Base-by-base conservation (phyloP, 305 asterid genomes). In the Coffea humblotiana region DNA sequence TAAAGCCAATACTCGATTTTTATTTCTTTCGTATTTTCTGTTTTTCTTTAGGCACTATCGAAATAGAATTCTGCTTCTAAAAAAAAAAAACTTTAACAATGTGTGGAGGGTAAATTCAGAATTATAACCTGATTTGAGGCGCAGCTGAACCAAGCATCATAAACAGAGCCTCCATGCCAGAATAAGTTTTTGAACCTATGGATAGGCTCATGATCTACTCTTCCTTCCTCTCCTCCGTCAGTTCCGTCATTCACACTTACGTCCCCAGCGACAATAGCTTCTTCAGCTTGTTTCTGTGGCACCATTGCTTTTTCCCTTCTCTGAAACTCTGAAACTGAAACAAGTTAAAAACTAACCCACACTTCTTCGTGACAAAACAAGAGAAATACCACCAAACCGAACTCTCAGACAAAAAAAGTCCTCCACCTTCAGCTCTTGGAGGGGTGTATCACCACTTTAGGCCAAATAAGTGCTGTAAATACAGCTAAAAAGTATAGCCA, bases 101-200 rank as follows among this genome's bases (percentile, higher is more conserved):
- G 15, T 19, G 48, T 18, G 1, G 32, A 2, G 64, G 3, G 0
- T 9, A 27, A 23, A 18, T 49, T 29, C 2, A 63, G 1, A 47
- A 8, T 32, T 37, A 83, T 52, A 3, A 52, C 93, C 87, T 90
- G 93, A 81, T 90, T 90, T 58, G 92, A 89, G n/a, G 91, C 90
- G 68, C 91, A 89, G 74, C 88, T 88, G 83, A 90, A 90, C 93
- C 93, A 90, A 72, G 93, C 91, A 86, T 90, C 93, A 76, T 85
- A 88, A 1, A 74, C 91, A 65, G 93, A 90, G 8, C 93, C 93
- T 10, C 93, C 93, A 84, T 90, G 88, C 93, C 93, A 90, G 60
- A 90, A 72, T 63, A 90, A 15, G 85, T 76, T 87, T 71, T 90
- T 85, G 83, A 85, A 77, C 83, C 79, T 65, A 51, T 63, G 66